These are phyloP conservation scores for Colletotrichum chrysophilum DNA, from an alignment of 2,329 filamentous ascomycete species.

Conservation along the genomic window DNA sequence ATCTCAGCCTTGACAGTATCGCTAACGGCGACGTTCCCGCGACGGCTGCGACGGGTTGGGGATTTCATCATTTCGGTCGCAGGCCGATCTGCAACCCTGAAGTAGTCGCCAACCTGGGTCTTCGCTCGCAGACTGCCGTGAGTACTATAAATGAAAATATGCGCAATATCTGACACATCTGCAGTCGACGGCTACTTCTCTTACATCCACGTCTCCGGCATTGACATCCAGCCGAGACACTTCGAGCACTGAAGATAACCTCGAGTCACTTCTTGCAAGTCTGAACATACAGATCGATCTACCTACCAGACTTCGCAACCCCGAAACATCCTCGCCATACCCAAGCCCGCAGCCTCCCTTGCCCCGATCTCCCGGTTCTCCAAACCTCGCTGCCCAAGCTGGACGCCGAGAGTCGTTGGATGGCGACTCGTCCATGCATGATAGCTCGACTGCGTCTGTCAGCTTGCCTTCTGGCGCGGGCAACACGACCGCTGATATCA, in stretches of 20 bases:
- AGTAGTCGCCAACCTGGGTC: slow-evolving; percentile 45
- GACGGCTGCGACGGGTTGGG: slow-evolving; percentile 55
- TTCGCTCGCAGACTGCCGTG: slow-evolving; percentile 41
- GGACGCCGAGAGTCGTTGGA: not conserved
- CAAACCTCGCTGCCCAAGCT: not conserved
- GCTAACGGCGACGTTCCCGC: slow-evolving; percentile 54
- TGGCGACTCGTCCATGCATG: not conserved
- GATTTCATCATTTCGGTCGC: slow-evolving; percentile 49
- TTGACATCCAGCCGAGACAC: not conserved
- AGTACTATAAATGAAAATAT: not conserved
- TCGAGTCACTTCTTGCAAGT: not conserved
- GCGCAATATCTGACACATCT: not conserved
- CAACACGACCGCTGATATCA: not conserved
- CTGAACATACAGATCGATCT: not conserved
- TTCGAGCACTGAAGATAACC: not conserved
- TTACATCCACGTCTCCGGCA: not conserved
- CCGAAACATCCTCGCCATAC: not conserved
- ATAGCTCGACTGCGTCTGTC: not conserved
- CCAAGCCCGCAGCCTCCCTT: not conserved
- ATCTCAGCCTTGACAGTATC: slow-evolving; percentile 55
- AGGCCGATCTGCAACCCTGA: slow-evolving; percentile 49
- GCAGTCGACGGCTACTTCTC: not conserved
- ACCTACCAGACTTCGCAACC: not conserved
- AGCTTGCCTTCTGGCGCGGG: not conserved
- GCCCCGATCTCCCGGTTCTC: slow-evolving; percentile 14